Conservation (phyloP, 1,139 yeast species). For the Zygoascus meyerae region DNA sequence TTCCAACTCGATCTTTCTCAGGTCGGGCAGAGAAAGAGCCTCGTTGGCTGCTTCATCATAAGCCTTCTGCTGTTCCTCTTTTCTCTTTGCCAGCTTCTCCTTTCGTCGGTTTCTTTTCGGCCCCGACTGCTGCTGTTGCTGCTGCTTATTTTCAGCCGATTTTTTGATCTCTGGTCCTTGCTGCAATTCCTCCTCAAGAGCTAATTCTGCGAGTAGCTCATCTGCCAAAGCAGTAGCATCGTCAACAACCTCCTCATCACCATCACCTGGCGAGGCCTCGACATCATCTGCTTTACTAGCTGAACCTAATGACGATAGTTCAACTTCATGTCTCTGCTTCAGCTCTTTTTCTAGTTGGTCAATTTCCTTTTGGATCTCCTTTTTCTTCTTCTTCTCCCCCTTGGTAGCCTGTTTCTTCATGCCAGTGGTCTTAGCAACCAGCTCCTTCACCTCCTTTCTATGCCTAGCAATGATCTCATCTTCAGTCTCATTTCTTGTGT, state of each 20-base stretch:
- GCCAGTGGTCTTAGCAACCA: constrained; percentile 61
- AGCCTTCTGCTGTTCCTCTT: constrained; percentile 59
- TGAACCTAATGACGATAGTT: constrained; percentile 12
- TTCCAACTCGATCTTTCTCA: constrained; percentile 63
- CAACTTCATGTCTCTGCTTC: constrained; percentile 42
- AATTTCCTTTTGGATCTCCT: constrained; percentile 49
- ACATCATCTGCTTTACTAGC: not conserved
- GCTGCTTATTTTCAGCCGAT: constrained; percentile 13
- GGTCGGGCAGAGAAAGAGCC: constrained; percentile 60
- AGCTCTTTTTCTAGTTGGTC: constrained; percentile 53
- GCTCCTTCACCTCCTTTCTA: constrained; percentile 60
- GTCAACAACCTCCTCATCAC: constrained; percentile 27
- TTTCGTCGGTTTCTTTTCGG: constrained; percentile 72
- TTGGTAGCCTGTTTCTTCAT: constrained; percentile 80
- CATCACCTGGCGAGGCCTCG: constrained; percentile 13
- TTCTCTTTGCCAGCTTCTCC: constrained; percentile 71
- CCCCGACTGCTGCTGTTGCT: constrained; percentile 19
- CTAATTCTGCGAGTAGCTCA: constrained; percentile 52
- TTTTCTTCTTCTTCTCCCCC: constrained; percentile 59
- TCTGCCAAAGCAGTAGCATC: constrained; percentile 59
- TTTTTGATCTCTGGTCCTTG: constrained; percentile 13
- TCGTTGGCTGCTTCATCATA: constrained; percentile 67
- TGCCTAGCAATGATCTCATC: constrained; percentile 61
- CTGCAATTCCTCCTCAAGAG: constrained; percentile 30
- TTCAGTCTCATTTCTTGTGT: constrained; percentile 28